Evolutionary conservation across 345 rosid species (phyloP), one percentile per base, ranked within the genome.

Genomic region (Orychophragmus violaceus): DNA sequence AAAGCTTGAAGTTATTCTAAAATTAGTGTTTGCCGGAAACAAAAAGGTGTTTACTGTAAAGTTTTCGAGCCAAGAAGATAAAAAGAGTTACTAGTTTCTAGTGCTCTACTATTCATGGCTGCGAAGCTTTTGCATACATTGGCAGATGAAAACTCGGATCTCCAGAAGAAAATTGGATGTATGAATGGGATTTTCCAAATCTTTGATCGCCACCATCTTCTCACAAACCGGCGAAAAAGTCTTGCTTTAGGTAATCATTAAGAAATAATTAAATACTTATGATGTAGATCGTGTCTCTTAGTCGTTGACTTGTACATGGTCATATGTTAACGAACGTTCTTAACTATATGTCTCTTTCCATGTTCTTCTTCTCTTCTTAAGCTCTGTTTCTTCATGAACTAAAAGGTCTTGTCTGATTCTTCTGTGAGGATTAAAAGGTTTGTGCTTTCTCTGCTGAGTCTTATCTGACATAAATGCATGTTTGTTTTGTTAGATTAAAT

Each of bases 141-240:
- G 56, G 89, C 96, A 39, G 99, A 90, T 78, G 97, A 93, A n/a
- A 88, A 84, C 72, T 83, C 90, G 32, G 96, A 90, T 70, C 78
- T 93, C 72, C 89, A 85, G 82, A 90, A 82, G 84, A 91, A 89
- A 77, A 85, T 89, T 8, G 98, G 98, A 66, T 93, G 98, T 80
- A 87, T 93, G 94, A 87, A 84, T 37, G 96, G 94, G 66, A 78
- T 89, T 69, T 82, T 93, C 62, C 97, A 93, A 77, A 62, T 93
- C 62, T 89, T 93, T 64, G 97, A 89, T 81, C 89, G 90, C 11
- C 85, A 82, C 32, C 86, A 80, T 18, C 49, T 78, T 74, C 49
- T 89, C 22, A 62, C 82, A 18, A 67, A 81, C 12, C 81, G 87
- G 78, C 87, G 82, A 36, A 77, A 73, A 79, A 86, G 82, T 78